Evolutionary conservation across 192 early-diverging fungal genomes (phyloP), one percentile per base, ranked within the genome.

Genomic region (Ambispora gerdemannii): DNA sequence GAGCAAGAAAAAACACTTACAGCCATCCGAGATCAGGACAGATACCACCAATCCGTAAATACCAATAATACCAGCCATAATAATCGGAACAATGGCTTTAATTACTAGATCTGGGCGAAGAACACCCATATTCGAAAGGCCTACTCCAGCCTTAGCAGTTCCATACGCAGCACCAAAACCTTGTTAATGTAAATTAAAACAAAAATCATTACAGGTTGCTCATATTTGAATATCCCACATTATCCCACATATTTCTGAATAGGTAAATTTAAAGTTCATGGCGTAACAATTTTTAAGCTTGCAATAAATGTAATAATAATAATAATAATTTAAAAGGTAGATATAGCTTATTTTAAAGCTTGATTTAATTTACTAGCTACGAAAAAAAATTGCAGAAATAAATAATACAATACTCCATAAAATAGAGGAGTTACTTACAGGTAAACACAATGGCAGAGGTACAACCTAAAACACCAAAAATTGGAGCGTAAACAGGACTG

Each of bases 31-130:
- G 59, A 94, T 89, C 38, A 99, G 85, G 4, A 99, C 97, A 4
- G 97, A 86, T 6, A 99, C 95, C 13, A 98, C 95, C 13, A 99
- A 84, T 43, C 97, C 97, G 82, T 99, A 99, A 76, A 99, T 94
- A 78, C 90, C 95, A 74, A 99, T 93, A 81, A 99, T 99, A 93
- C 97, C 97, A 74, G 90, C 93, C 95, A 97, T 97, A 73, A 98
- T 90, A 60, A 97, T 93, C 17, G 95, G 95, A 61, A 98, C 89
- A 67, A 95, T 86, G 50, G 88, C 83, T 76, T 91, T 93, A 78
- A 94, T 90, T 58, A 92, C 90, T 58, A 95, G 77, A 74, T 95
- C 94, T 64, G 94, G 94, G 38, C 90, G 90, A 63, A 93, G 81
- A 24, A 89, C 85, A 69, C 93, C 93, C 84, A 94, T 91, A 50